Evolutionary conservation across 1,284 basidiomycete genomes (phyloP).

Genomic region (Microbotryum lychnidis-dioicae): DNA sequence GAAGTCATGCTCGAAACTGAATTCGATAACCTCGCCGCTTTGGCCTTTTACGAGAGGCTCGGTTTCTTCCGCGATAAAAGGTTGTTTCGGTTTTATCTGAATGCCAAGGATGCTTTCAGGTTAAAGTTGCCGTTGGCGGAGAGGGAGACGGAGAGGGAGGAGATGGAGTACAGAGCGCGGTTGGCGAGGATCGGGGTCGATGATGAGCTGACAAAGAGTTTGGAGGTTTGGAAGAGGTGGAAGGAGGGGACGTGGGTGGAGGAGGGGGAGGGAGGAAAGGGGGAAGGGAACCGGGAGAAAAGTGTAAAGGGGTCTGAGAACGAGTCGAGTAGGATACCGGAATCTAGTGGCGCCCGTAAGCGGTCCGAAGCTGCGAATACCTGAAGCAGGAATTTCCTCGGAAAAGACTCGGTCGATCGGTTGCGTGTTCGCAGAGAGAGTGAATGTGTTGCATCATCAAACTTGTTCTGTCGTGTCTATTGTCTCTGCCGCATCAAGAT

Average conservation of each 20-base stretch:
- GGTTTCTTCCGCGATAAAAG: constrained; percentile 96
- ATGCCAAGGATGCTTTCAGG: constrained; percentile 46
- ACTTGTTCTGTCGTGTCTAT: too few relatives aligned
- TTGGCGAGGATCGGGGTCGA: neutral
- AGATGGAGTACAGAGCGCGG: neutral
- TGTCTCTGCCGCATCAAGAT: constrained; percentile 10
- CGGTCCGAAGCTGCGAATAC: too few relatives aligned
- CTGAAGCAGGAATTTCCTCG: too few relatives aligned
- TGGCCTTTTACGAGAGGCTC: constrained; percentile 79
- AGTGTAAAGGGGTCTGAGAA: too few relatives aligned
- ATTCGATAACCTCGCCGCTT: constrained; percentile 77
- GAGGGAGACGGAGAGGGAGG: neutral
- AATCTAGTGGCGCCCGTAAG: too few relatives aligned
- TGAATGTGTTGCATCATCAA: too few relatives aligned
- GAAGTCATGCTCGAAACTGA: constrained; percentile 86
- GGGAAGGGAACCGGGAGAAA: too few relatives aligned
- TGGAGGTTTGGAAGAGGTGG: neutral
- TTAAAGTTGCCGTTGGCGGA: constrained; percentile 17
- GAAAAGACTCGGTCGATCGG: too few relatives aligned
- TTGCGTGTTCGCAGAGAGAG: too few relatives aligned
- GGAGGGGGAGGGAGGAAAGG: neutral
- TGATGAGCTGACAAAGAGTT: neutral
- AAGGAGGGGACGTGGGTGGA: neutral
- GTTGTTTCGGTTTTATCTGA: constrained; percentile 89
- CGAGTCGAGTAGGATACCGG: too few relatives aligned